Evolutionary conservation across 352 stramenopile genomes (phyloP).

Genomic region (Phytophthora hybrid): DNA sequence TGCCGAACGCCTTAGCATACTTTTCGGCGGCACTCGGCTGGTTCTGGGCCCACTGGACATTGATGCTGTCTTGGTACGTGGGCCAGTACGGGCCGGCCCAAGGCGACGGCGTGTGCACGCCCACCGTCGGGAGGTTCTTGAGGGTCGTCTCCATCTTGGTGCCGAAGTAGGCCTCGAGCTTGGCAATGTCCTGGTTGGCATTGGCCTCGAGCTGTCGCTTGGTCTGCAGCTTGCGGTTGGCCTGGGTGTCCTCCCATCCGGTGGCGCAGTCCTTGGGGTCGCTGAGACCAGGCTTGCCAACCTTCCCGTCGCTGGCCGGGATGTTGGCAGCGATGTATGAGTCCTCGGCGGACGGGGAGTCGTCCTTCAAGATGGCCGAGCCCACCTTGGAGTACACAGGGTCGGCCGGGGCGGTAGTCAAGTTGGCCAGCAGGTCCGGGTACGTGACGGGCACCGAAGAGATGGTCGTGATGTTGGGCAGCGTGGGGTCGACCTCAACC

Average conservation of each 20-base stretch:
- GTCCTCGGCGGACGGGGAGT: neutral
- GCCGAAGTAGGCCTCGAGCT: constrained; percentile 22
- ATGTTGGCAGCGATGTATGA: neutral
- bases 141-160: constrained; percentile 22
- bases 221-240: constrained; percentile 20
- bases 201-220: constrained; percentile 17
- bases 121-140: constrained; percentile 14
- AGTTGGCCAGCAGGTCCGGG: constrained; percentile 29
- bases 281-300: neutral
- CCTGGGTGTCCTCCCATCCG: constrained; percentile 33
- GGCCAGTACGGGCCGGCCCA: constrained; percentile 52
- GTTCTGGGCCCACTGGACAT: constrained; percentile 38
- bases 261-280: constrained; percentile 36
- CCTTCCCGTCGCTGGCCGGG: neutral
- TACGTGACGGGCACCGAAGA: constrained; percentile 5
- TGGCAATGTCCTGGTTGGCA: constrained; percentile 14
- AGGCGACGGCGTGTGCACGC: constrained; percentile 16
- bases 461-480: constrained; percentile 38
- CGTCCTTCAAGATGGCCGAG: neutral
- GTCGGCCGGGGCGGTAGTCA: constrained; percentile 18
- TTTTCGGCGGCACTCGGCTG: constrained; percentile 46
- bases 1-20: constrained; percentile 47
- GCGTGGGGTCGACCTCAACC: constrained; percentile 32
- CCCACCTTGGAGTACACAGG: constrained; percentile 38
- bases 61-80: constrained; percentile 65